A percentile compares a stretch with the other conserved stretches of the same genome.
Conservation (phyloP, 495 filamentous ascomycete genomes). For the Penicillium soppii region DNA sequence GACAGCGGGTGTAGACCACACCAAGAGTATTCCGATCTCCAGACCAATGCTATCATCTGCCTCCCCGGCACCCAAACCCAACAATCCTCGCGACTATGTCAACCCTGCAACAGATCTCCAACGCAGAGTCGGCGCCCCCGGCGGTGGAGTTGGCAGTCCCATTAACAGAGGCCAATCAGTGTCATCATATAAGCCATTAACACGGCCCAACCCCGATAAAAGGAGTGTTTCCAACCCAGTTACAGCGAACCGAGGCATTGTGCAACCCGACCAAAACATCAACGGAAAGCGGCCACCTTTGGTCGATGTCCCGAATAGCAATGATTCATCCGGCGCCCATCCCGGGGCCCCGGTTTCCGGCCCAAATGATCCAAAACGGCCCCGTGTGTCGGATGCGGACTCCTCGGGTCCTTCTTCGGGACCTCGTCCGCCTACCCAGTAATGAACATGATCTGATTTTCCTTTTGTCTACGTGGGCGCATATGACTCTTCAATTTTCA, state of each 20-base stretch:
- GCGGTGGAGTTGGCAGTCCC: slow-evolving; percentile 36
- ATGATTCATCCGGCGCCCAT: slow-evolving; percentile 17
- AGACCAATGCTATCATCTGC: slow-evolving; percentile 37
- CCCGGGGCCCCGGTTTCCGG: slow-evolving; percentile 20
- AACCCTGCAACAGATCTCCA: slow-evolving; percentile 69
- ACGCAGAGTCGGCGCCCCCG: slow-evolving; percentile 73
- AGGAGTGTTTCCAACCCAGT: slow-evolving; percentile 21
- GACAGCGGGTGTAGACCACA: slow-evolving; percentile 85
- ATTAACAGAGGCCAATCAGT: slow-evolving; percentile 37
- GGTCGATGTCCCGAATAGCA: slow-evolving; percentile 52
- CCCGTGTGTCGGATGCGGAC: slow-evolving; percentile 21
- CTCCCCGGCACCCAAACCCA: slow-evolving; percentile 24
- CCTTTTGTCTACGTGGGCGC: neutral
- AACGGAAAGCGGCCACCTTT: slow-evolving; percentile 50
- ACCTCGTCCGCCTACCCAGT: slow-evolving; percentile 13
- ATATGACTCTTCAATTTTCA: slow-evolving; percentile 15
- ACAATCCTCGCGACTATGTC: slow-evolving; percentile 50
- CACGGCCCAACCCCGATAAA: slow-evolving; percentile 38
- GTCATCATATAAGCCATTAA: slow-evolving; percentile 46
- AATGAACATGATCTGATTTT: slow-evolving; percentile 5
- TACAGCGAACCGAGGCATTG: slow-evolving; percentile 16
- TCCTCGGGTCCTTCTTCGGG: slow-evolving; percentile 11
- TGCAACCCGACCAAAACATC: slow-evolving; percentile 28
- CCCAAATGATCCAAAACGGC: slow-evolving; percentile 38
- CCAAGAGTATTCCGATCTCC: slow-evolving; percentile 63